Evolutionary conservation across 352 stramenopile species (phyloP).

Genomic region (Phytopythium kandeliae): DNA sequence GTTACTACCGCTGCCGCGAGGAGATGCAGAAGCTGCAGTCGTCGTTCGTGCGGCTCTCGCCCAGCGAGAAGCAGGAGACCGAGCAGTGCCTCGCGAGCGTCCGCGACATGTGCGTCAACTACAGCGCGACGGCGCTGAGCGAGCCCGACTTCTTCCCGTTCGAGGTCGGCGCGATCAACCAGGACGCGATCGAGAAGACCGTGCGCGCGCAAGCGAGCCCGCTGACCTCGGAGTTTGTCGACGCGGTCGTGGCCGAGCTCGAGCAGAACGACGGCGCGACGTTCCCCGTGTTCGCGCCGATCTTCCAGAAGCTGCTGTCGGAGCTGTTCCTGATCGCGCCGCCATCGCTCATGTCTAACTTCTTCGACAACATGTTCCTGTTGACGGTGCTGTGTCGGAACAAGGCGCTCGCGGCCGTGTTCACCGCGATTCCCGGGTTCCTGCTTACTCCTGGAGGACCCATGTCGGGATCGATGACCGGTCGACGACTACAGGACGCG

Average conservation of each 20-base stretch:
- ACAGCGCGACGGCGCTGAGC: constrained; percentile 73
- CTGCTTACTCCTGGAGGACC: constrained; percentile 37
- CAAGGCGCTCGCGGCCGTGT: constrained; percentile 56
- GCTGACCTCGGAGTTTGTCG: constrained; percentile 53
- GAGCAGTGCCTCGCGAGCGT: constrained; percentile 51
- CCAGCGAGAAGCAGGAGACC: constrained; percentile 41
- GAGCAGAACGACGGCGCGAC: constrained; percentile 40
- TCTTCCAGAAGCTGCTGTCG: constrained; percentile 77
- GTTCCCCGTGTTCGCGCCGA: constrained; percentile 54
- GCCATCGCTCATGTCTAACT: constrained; percentile 69
- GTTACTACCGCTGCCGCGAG: constrained; percentile 67
- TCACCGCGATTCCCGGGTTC: constrained; percentile 68
- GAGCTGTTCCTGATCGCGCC: constrained; percentile 77
- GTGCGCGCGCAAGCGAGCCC: constrained; percentile 48
- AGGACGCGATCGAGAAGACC: constrained; percentile 64
- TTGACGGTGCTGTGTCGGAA: constrained; percentile 58
- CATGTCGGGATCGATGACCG: constrained; percentile 36
- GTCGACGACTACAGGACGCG: constrained; percentile 66
- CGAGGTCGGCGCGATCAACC: constrained; percentile 52
- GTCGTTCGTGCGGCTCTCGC: constrained; percentile 40
- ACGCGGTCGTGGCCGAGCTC: constrained; percentile 40
- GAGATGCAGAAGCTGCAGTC: constrained; percentile 67
- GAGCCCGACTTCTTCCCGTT: constrained; percentile 87
- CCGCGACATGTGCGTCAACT: constrained; percentile 79
- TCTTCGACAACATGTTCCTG: constrained; percentile 71